A percentile compares a stretch with the other conserved stretches of the same genome.
Evolutionary conservation across 768 basidiomycete species (phyloP).

Genomic region (Suillus luteus): DNA sequence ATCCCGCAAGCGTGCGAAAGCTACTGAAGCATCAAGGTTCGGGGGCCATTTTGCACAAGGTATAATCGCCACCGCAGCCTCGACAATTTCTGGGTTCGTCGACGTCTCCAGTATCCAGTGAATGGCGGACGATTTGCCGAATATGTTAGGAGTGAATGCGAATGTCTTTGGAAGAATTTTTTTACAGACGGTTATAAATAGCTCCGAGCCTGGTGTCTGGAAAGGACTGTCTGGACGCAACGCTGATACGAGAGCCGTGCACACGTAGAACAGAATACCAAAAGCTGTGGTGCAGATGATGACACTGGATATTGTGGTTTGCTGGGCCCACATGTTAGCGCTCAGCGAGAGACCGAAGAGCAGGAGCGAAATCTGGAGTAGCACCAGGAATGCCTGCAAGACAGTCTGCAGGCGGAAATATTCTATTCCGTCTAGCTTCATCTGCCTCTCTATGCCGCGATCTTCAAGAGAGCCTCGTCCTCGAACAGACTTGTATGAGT

Average conservation of each 20-base stretch:
- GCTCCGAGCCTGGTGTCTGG: slow-evolving; percentile 20
- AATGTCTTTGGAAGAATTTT: neutral
- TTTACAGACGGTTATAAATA: neutral
- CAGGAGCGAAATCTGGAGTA: slow-evolving; percentile 25
- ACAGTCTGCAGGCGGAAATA: slow-evolving; percentile 19
- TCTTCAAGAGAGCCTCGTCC: slow-evolving; percentile 6
- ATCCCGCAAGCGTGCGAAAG: neutral
- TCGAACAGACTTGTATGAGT: neutral
- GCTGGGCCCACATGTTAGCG: slow-evolving; percentile 15
- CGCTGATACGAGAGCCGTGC: slow-evolving; percentile 16
- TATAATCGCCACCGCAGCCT: neutral
- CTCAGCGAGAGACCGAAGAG: slow-evolving; percentile 21
- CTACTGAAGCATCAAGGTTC: neutral
- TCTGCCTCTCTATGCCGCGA: slow-evolving; percentile 20
- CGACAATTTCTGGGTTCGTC: neutral
- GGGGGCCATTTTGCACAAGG: neutral
- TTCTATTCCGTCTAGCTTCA: slow-evolving; percentile 20
- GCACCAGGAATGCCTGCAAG: slow-evolving; percentile 16
- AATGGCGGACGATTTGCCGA: neutral
- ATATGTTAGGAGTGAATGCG: neutral
- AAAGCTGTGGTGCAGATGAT: slow-evolving; percentile 15
- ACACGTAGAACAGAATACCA: slow-evolving; percentile 18
- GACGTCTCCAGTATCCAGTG: neutral
- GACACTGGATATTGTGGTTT: slow-evolving; percentile 11
- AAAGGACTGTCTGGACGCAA: slow-evolving; percentile 17